phyloP scores from a whole-genome alignment of 1,139 yeast genomes.

The Spencermartinsiella ligniputridi region DNA sequence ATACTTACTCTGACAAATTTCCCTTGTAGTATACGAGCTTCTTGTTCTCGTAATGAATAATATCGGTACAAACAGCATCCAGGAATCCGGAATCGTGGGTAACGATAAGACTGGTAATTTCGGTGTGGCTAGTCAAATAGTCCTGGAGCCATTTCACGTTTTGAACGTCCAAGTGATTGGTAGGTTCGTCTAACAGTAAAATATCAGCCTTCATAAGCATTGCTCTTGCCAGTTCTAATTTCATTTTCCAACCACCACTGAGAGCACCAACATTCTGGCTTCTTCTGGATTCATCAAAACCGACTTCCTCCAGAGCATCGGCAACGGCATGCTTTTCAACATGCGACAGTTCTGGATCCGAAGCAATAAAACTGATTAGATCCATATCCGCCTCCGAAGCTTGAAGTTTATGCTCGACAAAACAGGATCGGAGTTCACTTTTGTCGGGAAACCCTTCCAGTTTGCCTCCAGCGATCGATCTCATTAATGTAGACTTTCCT shows the following conservation, averaged over 20 bases:
- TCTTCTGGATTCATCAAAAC: conserved; percentile 87
- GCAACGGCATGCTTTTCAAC: conserved; percentile 69
- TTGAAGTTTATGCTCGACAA: conserved; percentile 95
- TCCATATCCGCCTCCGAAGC: conserved; percentile 93
- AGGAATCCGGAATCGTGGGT: conserved; percentile 97
- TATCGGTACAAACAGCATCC: conserved; percentile 93
- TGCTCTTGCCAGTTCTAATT: conserved; percentile 95
- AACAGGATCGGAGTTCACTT: conserved; percentile 83
- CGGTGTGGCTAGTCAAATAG: conserved; percentile 67
- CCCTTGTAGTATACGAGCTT: conserved; percentile 95
- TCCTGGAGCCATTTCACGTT: conserved; percentile 94
- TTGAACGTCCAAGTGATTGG: conserved; percentile 93
- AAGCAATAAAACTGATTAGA: conserved; percentile 81
- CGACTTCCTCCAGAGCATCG: conserved; percentile 73
- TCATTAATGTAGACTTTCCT: conserved; percentile 95
- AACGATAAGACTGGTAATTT: conserved; percentile 90
- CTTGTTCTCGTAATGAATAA: conserved; percentile 93
- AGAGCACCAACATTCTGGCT: conserved; percentile 87
- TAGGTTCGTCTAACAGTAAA: conserved; percentile 92
- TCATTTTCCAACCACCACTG: conserved; percentile 99
- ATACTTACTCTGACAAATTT: conserved; percentile 66
- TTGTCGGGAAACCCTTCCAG: conserved; percentile 96
- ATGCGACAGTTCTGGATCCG: conserved; percentile 71
- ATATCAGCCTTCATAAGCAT: conserved; percentile 98
- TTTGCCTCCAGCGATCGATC: conserved; percentile 95